phyloP scores from a whole-genome alignment of 139 green algal genomes.

The Coelastrella sp. region DNA sequence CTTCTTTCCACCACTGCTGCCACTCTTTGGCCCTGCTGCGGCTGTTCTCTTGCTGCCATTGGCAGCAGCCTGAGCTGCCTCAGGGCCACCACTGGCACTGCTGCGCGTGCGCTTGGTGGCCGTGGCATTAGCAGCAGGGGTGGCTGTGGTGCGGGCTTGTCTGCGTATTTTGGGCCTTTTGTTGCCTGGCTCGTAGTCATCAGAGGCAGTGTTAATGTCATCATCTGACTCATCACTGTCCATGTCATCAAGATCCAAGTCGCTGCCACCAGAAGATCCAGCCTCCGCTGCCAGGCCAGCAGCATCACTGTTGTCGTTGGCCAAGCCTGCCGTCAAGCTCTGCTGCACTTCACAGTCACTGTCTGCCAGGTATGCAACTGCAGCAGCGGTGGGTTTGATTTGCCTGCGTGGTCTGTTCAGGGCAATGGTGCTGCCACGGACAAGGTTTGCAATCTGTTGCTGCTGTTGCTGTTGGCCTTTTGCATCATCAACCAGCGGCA shows the following conservation, averaged over 20 bases:
- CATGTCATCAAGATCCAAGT: background rate
- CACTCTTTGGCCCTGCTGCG: background rate
- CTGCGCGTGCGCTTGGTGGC: background rate
- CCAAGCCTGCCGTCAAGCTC: no score
- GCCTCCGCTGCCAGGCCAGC: no score
- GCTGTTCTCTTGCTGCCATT: conserved; percentile 8
- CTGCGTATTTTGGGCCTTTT: background rate
- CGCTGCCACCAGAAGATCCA: background rate
- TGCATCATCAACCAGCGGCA: background rate
- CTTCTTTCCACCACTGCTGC: background rate
- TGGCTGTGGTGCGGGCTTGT: background rate
- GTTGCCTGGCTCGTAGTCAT: background rate
- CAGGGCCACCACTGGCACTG: background rate
- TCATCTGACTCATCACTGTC: background rate
- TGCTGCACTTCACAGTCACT: no score
- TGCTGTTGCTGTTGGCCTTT: conserved; percentile 3
- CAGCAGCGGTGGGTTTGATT: conserved; percentile 2
- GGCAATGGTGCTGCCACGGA: background rate
- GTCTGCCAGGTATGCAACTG: conserved; percentile 13
- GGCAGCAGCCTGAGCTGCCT: background rate
- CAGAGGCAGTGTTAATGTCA: background rate
- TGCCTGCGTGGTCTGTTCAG: background rate
- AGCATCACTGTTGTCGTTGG: no score
- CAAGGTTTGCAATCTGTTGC: background rate
- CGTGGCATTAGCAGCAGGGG: background rate